Evolutionary conservation across 2,329 filamentous ascomycete species (phyloP), one percentile per base, ranked within the genome.

Genomic region (Alternaria dauci): DNA sequence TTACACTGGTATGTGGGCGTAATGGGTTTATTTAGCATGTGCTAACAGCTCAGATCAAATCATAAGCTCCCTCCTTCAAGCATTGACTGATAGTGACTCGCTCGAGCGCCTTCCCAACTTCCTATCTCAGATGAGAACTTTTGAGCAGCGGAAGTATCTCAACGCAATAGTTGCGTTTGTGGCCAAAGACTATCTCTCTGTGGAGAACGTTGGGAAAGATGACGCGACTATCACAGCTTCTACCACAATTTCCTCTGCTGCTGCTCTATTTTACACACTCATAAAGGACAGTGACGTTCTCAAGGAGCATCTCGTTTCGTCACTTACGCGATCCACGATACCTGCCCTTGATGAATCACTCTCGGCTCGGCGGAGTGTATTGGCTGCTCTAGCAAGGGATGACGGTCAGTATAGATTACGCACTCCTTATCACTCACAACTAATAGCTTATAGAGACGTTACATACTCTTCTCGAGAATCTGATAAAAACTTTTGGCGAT

Each of bases 401-500:
- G 67, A 77, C 71, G 82, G 83, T 83, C 64, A 70, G 73, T 62
- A 55, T n/a, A 8, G 16, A 20, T 14, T 9, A 38, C 2, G 12
- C 8, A 5, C 25, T n/a, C 0, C 4, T 14, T 8, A 3, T 9
- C 18, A 25, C 3, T 6, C 5, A 34, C 68, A 11, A 71, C 58
- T 71, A n/a, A 73, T 25, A 55, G 59, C 25, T 58, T n/a, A 12
- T 32, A 76, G 67, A 70, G 30, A 84, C 83, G 20, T 79, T 92
- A 2, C 79, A 83, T 5, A 80, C 75, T 0, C 80, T 91, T 36
- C 75, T 94, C 57, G 88, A 93, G 70, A 92, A 88, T 71, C 87
- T 85, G 50, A 81, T 97, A 50, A 82, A 82, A 39, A 87, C 90
- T 50, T 97, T 98, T 76, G 92, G 92, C 1, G 94, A 97, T 70